These are phyloP conservation scores for Sodiomyces alkalinus DNA, from an alignment of 2,329 filamentous ascomycete genomes.

Conservation along the genomic window DNA sequence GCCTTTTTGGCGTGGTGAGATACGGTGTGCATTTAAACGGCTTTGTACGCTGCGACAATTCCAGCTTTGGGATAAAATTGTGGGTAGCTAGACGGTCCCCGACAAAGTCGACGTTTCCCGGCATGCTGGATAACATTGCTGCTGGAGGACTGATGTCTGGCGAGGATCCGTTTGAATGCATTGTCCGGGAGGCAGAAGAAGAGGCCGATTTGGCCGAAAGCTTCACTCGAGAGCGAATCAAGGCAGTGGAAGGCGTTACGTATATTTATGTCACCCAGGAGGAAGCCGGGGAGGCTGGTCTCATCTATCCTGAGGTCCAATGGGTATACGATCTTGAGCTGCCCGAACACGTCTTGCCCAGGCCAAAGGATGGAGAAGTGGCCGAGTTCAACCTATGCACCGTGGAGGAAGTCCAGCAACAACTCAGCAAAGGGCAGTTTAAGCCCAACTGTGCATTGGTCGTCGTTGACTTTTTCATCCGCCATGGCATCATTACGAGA, in stretches of 20 bases:
- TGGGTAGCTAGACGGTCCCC: constrained; percentile 71
- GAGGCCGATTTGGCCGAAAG: constrained; percentile 68
- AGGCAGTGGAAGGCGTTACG: constrained; percentile 54
- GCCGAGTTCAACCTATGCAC: constrained; percentile 67
- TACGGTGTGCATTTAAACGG: constrained; percentile 75
- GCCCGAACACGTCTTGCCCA: constrained; percentile 48
- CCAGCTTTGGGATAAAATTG: constrained; percentile 47
- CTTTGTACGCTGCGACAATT: constrained; percentile 35
- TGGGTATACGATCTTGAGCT: constrained; percentile 85
- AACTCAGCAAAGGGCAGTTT: constrained; percentile 59
- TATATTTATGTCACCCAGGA: constrained; percentile 73
- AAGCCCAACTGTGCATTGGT: constrained; percentile 87
- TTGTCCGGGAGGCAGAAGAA: constrained; percentile 76
- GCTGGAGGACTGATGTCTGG: constrained; percentile 69
- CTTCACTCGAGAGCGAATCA: constrained; percentile 46
- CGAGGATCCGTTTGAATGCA: constrained; percentile 65
- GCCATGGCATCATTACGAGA: constrained; percentile 63
- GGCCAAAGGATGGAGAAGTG: constrained; percentile 78
- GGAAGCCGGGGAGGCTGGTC: constrained; percentile 64
- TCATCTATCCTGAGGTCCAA: constrained; percentile 82
- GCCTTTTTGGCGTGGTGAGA: constrained; percentile 59
- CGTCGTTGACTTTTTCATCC: constrained; percentile 77
- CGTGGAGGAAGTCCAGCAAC: constrained; percentile 58
- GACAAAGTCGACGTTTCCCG: constrained; percentile 72
- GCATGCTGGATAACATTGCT: constrained; percentile 93